These are phyloP conservation scores for Penicillium sclerotiorum DNA, from an alignment of 2,329 filamentous ascomycete species.

Conservation along the genomic window DNA sequence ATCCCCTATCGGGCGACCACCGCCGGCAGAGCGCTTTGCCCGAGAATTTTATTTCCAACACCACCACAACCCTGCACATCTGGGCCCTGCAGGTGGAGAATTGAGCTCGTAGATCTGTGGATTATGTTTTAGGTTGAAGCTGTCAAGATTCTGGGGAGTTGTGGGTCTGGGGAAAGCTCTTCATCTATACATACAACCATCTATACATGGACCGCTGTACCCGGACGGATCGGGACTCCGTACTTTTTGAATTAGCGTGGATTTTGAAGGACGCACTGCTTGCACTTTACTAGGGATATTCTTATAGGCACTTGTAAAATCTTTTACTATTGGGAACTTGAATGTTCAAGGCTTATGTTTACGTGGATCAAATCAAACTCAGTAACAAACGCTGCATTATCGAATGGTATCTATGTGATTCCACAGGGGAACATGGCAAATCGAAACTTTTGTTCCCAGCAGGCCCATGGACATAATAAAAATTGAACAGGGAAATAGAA, in stretches of 20 bases:
- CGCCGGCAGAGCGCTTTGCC: slow-evolving; percentile 24
- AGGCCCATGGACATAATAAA: neutral
- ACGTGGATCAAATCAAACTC: neutral
- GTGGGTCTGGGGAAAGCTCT: slow-evolving; percentile 16
- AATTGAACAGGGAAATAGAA: too few relatives aligned
- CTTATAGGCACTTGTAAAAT: neutral
- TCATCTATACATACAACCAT: neutral
- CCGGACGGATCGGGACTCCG: too few relatives aligned
- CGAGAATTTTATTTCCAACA: neutral
- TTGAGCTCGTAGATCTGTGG: slow-evolving; percentile 11
- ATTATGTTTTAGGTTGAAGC: slow-evolving; percentile 6
- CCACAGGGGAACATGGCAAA: slow-evolving; percentile 4
- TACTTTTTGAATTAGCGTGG: too few relatives aligned
- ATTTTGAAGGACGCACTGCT: neutral
- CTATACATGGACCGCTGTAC: neutral
- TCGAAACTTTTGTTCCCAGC: neutral
- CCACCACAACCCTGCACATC: neutral
- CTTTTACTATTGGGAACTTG: neutral
- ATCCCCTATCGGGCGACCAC: slow-evolving; percentile 9
- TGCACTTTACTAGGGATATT: neutral
- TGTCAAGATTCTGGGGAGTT: slow-evolving; percentile 10
- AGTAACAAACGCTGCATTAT: slow-evolving; percentile 16
- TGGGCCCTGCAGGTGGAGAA: slow-evolving; percentile 14
- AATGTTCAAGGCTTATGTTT: neutral
- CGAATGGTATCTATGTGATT: slow-evolving; percentile 20